Conservation (phyloP, 2,329 filamentous ascomycete genomes). For the Cytospora paraplurivora region DNA sequence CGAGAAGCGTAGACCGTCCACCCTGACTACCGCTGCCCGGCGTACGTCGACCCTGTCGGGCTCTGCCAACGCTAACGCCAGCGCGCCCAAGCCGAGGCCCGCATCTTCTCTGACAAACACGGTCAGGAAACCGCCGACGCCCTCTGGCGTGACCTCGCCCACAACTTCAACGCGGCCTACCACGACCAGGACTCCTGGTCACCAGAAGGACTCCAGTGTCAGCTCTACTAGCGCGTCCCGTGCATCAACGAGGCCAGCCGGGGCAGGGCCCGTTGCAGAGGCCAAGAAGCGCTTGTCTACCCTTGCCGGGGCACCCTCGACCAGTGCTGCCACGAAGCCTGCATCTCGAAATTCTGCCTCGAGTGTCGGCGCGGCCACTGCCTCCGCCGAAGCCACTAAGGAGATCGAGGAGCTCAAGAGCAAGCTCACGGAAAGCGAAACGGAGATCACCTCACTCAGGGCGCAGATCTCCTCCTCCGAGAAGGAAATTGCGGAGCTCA, state of each 20-base stretch:
- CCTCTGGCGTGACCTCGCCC: conserved; percentile 41
- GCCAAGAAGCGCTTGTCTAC: conserved; percentile 61
- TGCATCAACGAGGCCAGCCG: conserved; percentile 40
- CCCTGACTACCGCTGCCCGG: conserved; percentile 33
- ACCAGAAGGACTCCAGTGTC: conserved; percentile 33
- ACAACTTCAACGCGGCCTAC: conserved; percentile 36
- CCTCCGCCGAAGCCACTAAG: conserved; percentile 50
- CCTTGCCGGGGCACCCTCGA: conserved; percentile 43
- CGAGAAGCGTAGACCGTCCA: conserved; percentile 39
- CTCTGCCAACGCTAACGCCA: conserved; percentile 28
- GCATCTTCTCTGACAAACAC: conserved; percentile 37
- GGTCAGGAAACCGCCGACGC: conserved; percentile 41
- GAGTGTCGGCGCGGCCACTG: conserved; percentile 40
- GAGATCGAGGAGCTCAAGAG: conserved; percentile 62
- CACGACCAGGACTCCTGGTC: conserved; percentile 39
- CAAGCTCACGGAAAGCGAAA: conserved; percentile 60
- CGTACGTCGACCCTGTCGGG: conserved; percentile 38
- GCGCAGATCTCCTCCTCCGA: conserved; percentile 58
- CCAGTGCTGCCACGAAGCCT: conserved; percentile 45
- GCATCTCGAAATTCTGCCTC: conserved; percentile 40
- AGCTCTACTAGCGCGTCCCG: conserved; percentile 34
- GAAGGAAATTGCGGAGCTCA: conserved; percentile 57
- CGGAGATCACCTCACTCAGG: conserved; percentile 59
- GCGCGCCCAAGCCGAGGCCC: conserved; percentile 34
- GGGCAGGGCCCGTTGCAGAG: conserved; percentile 46